Conservation (phyloP, 2,329 filamentous ascomycete genomes). For the Colletotrichum ledebouriae region DNA sequence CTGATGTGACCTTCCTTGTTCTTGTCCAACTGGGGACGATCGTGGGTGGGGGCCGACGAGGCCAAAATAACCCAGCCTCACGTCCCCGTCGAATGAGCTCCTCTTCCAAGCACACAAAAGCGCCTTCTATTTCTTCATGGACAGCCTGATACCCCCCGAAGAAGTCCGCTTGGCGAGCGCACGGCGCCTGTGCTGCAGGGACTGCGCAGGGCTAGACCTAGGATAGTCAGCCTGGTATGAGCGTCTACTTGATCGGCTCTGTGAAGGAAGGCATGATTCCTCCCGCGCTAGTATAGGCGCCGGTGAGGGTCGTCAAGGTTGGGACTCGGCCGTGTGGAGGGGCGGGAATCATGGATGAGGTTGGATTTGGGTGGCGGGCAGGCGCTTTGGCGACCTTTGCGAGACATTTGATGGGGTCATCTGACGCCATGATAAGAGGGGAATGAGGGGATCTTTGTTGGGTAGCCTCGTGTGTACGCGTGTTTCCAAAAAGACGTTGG, state of each 20-base stretch:
- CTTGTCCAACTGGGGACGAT: neutral
- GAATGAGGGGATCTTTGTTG: neutral
- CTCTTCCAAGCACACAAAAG: conserved; percentile 9
- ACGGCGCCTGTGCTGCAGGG: neutral
- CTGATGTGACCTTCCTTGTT: conserved; percentile 2
- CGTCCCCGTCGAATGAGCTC: conserved; percentile 24
- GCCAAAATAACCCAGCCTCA: conserved; percentile 1
- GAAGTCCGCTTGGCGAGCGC: conserved; percentile 18
- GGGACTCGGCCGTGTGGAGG: conserved; percentile 26
- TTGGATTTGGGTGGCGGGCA: conserved; percentile 1
- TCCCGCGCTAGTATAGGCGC: conserved; percentile 32
- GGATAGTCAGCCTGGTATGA: conserved; percentile 5
- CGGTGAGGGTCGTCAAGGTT: conserved; percentile 27
- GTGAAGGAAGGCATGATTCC: conserved; percentile 10
- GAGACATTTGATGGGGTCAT: conserved; percentile 34
- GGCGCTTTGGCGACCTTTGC: conserved; percentile 32
- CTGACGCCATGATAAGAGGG: conserved; percentile 17
- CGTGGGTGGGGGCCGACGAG: conserved; percentile 21
- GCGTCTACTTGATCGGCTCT: conserved; percentile 1
- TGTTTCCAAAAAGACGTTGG: neutral
- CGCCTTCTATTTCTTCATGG: conserved; percentile 16
- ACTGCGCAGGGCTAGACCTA: conserved; percentile 21
- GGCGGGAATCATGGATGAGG: conserved; percentile 25
- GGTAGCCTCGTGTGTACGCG: neutral
- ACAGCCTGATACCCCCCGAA: conserved; percentile 21